phyloP scores from a whole-genome alignment of 805 yeast species.

The Nakazawaea siamensis region DNA sequence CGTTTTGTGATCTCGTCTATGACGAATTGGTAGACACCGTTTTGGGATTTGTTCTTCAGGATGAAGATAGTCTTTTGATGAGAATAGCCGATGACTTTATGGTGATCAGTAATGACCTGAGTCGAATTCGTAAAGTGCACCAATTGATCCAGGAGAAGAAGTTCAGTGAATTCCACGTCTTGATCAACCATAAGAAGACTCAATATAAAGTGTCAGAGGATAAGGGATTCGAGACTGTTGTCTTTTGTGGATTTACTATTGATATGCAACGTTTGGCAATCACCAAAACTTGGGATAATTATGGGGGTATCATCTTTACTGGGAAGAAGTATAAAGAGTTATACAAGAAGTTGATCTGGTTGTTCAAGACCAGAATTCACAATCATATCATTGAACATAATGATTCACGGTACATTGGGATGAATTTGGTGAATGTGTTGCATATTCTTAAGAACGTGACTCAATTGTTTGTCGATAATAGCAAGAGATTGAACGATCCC shows the following conservation, averaged over 20 bases:
- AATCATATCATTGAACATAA: too few relatives aligned
- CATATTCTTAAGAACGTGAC: too few relatives aligned
- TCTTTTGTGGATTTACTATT: slow-evolving; percentile 36
- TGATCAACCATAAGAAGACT: slow-evolving; percentile 32
- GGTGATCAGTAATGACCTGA: slow-evolving; percentile 42
- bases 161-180: slow-evolving; percentile 33
- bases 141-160: slow-evolving; percentile 22
- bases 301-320: slow-evolving; percentile 11
- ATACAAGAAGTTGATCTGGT: slow-evolving; percentile 17
- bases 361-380: slow-evolving; percentile 23
- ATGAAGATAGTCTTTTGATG: slow-evolving; percentile 30
- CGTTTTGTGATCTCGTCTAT: slow-evolving; percentile 67
- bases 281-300: slow-evolving; percentile 22
- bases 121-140: slow-evolving; percentile 23
- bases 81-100: slow-evolving; percentile 84
- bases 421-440: too few relatives aligned
- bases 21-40: slow-evolving; percentile 45
- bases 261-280: slow-evolving; percentile 24
- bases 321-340: slow-evolving; percentile 14
- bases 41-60: slow-evolving; percentile 16
- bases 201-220: slow-evolving; percentile 11
- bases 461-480: too few relatives aligned
- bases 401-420: too few relatives aligned
- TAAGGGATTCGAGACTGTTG: slow-evolving; percentile 12
- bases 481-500: too few relatives aligned